Evolutionary conservation across 768 basidiomycete genomes (phyloP), one percentile per base, ranked within the genome.

Genomic region (Suillus subalutaceus): DNA sequence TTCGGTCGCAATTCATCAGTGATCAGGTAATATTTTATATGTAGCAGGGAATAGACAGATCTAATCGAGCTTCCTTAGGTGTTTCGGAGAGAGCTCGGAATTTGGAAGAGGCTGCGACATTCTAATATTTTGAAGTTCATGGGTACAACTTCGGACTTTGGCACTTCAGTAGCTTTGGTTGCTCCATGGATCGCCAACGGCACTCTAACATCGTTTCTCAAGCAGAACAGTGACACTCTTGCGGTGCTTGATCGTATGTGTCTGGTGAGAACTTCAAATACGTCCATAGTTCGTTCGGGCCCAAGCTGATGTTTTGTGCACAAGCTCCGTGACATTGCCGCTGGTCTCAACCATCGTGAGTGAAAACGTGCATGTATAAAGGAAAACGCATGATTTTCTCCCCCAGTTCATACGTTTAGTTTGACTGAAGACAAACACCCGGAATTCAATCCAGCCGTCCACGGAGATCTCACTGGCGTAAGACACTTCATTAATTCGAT

Each of bases 141-240:
- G 26, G 69, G 73, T 9, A 56, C 66, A 6, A 57, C 68, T 23
- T 66, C 61, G 20, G 72, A 70, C 52, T 73, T 68, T 63, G 72
- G 73, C 20, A 69, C 68, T 7, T 71, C 65, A 38, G 46, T 63
- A 26, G 72, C 73, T 8, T 69, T 72, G 69, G 67, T 74, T 26
- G 70, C 65, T 35, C 71, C 71, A 5, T 69, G 71, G 68, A 57
- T 66, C 32, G 60, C 66, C 16, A 61, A 71, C 32, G 71, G 66
- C 7, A 66, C 62, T 60, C 65, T 72, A 6, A 67, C 44, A 2
- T n/a, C 59, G 43, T 72, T 69, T 44, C 38, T 72, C 46, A 50
- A 13, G 8, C 23, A 52, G 15, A 40, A 38, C 23, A 64, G 59
- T 12, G 7, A 53, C 23, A 32, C 41, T 12, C 68, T 73, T 4